Conservation (phyloP, 331 rosid genomes). For the Malus hybrid region DNA sequence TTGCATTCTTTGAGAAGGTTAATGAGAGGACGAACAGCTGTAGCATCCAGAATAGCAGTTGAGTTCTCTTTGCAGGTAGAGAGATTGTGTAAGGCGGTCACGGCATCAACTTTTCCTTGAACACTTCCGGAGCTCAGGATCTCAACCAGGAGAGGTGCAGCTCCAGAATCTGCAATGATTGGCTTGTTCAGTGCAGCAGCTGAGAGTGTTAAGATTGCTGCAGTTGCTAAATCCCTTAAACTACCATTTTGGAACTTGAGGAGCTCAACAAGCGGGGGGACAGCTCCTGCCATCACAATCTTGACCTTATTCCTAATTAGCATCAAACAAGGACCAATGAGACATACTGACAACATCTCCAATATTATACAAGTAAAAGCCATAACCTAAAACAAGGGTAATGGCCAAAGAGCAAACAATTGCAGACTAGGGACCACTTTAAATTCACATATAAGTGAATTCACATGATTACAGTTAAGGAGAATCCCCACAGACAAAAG, state of each 20-base stretch:
- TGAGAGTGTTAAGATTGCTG: constrained; percentile 78
- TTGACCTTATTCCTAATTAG: constrained; percentile 71
- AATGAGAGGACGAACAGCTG: constrained; percentile 74
- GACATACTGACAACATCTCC: background rate
- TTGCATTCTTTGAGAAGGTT: constrained; percentile 84
- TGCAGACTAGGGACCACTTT: background rate
- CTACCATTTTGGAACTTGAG: constrained; percentile 57
- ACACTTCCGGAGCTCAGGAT: constrained; percentile 77
- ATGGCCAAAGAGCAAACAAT: background rate
- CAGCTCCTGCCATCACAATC: constrained; percentile 71
- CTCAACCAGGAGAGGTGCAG: constrained; percentile 73
- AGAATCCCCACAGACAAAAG: background rate
- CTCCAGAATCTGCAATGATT: constrained; percentile 68
- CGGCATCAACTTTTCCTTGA: constrained; percentile 84
- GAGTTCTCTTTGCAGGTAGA: constrained; percentile 47
- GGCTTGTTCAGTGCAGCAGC: constrained; percentile 74
- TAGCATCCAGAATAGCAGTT: constrained; percentile 52
- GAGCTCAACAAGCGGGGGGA: constrained; percentile 77
- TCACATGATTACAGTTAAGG: background rate
- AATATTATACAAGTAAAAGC: background rate
- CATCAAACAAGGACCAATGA: constrained; percentile 8
- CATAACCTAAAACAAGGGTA: background rate
- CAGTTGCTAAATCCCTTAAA: constrained; percentile 72
- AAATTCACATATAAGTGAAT: constrained; percentile 1
- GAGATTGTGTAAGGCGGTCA: constrained; percentile 76